Conservation (phyloP, 441 rosid species). For the Pelargonium australe region DNA sequence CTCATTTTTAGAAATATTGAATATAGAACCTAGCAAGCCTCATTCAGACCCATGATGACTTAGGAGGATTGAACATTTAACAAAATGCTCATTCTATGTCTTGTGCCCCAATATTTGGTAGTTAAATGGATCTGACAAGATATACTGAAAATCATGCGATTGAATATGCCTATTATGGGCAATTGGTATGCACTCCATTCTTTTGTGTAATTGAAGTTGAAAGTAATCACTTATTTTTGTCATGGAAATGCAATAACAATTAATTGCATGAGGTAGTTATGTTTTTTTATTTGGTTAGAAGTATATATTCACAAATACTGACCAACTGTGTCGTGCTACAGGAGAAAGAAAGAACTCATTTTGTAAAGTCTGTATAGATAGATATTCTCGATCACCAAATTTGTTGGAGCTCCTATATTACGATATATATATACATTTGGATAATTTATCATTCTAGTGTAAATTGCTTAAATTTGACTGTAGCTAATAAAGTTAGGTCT, state of each 20-base stretch:
- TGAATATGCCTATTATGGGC: background rate
- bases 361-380: background rate
- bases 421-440: background rate
- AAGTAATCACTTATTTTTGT: background rate
- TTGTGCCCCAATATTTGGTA: background rate
- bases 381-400: background rate
- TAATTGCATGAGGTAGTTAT: background rate
- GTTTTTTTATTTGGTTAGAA: background rate
- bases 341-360: background rate
- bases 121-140: background rate
- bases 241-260: background rate
- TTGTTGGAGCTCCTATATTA: background rate
- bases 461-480: background rate
- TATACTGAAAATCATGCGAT: background rate
- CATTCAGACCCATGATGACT: background rate
- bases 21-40: background rate
- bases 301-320: background rate
- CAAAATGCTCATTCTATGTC: background rate
- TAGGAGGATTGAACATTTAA: background rate
- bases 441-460: constrained; percentile 2
- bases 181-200: background rate
- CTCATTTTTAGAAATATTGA: too few species aligned
- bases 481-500: background rate
- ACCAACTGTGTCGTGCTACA: background rate
- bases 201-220: background rate